Evolutionary conservation across 1,284 basidiomycete species (phyloP), one percentile per base, ranked within the genome.

Genomic region (Heliocybe sulcata): DNA sequence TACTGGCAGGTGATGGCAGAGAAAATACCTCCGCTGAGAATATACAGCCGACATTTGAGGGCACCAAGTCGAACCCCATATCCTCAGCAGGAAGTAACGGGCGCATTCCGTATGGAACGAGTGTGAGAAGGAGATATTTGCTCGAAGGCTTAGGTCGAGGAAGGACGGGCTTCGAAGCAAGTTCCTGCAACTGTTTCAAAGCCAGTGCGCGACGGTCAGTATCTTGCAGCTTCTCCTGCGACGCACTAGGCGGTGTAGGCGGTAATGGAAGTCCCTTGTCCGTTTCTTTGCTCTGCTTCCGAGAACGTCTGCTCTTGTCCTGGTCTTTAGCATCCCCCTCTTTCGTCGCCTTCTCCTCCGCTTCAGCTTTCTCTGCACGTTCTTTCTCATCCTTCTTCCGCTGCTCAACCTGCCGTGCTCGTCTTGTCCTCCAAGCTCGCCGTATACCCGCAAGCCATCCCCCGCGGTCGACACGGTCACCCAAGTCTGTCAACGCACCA

Each of bases 71-170:
- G 55, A 75, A 75, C 1, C 69, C 75, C 56, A 67, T 67, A 50
- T 77, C 73, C 52, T 76, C 73, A 2, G 61, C 57, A n/a, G 72
- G 64, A 16, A 72, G 51, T 1, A 66, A 55, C 11, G 60, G 38
- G 31, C 60, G 63, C 53, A 61, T 61, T 19, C 69, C 71, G 27
- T 69, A 68, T 14, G 72, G 72, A 12, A 72, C 65, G 0, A 80
- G 68, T 48, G 77, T 80, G 2, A 85, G 67, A 11, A 83, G 61
- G 0, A 85, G 62, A 59, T 82, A 80, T 51, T 71, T 75, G 6
- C 69, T 63, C 10, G 65, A 59, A 2, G 69, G 66, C 27, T 67
- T 65, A 12, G 69, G 64, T 2, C 66, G 62, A 1, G 70, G 61
- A 1, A 58, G n/a, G 9, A 55, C 29, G 14, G 64, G 62, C 49